Evolutionary conservation across 2,329 filamentous ascomycete species (phyloP), one percentile per base, ranked within the genome.

Genomic region (Penicillium sp.): DNA sequence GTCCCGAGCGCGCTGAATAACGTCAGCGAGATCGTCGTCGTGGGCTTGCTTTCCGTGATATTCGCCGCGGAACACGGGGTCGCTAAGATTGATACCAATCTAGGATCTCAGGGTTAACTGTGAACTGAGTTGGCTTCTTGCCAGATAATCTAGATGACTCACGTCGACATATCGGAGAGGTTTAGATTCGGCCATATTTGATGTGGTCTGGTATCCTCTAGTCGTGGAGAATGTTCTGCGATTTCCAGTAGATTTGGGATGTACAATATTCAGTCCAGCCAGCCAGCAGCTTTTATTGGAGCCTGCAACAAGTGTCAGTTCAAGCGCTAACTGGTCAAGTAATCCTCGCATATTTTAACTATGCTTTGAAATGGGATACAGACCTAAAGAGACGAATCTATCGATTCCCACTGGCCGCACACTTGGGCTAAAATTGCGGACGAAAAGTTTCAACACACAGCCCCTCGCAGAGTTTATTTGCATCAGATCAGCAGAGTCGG

Each of bases 71-170:
- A 92, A 99, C 52, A 96, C 89, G 44, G 88, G 88, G 65, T 99
- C 93, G 45, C 91, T 88, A 47, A 99, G 80, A 70, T 99, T 99
- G 77, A 99, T 96, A 50, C 92, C 93, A 64, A 99, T 81, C 81
- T 86, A 31, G 55, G 44, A 38, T 43, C 14, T 39, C 14, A 22
- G 3, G 35, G 49, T 64, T 41, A 64, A 59, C 34, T 42, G 42
- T 28, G 34, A 11, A 4, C 22, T 41, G 13, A 2, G 13, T 27
- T 25, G n/a, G 13, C 30, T 29, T 3, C 16, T 25, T 13, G 14
- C 16, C 27, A 33, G 1, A 2, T 10, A 14, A n/a, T n/a, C n/a
- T n/a, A n/a, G 9, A 4, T 37, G 45, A 70, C 73, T 40, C 61
- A 76, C 74, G 68, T 77, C 74, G 38, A 74, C 72, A 64, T 76